phyloP scores from a whole-genome alignment of 1,284 basidiomycete species.

The Malassezia pachydermatis region DNA sequence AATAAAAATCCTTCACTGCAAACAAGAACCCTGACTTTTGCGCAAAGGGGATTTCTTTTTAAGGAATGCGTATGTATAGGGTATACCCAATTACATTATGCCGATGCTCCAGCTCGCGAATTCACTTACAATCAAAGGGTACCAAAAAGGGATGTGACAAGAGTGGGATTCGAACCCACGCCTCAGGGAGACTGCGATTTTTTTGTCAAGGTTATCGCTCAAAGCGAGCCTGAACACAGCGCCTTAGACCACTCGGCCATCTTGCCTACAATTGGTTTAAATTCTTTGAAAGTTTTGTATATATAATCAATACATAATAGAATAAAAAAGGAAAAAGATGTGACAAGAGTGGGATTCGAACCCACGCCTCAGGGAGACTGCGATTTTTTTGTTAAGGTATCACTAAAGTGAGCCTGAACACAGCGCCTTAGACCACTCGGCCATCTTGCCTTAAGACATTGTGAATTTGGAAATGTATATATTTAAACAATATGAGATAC shows the following conservation, averaged over 20 bases:
- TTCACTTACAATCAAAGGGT: too few species aligned
- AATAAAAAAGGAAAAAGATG: slow-evolving; percentile 9
- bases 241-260: slow-evolving; percentile 42
- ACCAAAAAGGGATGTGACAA: slow-evolving; percentile 19
- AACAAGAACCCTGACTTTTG: too few species aligned
- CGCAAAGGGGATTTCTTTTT: too few species aligned
- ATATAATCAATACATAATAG: too few species aligned
- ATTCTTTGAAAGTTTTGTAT: neutral
- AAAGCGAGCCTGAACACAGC: slow-evolving; percentile 23
- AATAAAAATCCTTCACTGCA: too few species aligned
- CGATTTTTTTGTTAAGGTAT: slow-evolving; percentile 19
- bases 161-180: slow-evolving; percentile 35
- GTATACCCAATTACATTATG: too few species aligned
- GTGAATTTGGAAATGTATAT: neutral
- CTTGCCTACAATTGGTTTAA: slow-evolving; percentile 16
- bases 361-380: slow-evolving; percentile 27
- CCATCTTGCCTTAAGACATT: slow-evolving; percentile 26
- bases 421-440: slow-evolving; percentile 40
- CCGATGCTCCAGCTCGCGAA: too few species aligned
- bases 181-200: slow-evolving; percentile 23
- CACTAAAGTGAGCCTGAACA: slow-evolving; percentile 19
- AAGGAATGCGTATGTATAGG: too few species aligned
- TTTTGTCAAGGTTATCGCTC: slow-evolving; percentile 17
- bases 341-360: slow-evolving; percentile 34
- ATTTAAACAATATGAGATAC: too few species aligned